Base-by-base conservation (phyloP, 495 filamentous ascomycete genomes). In the Oleoguttula mirabilis region DNA sequence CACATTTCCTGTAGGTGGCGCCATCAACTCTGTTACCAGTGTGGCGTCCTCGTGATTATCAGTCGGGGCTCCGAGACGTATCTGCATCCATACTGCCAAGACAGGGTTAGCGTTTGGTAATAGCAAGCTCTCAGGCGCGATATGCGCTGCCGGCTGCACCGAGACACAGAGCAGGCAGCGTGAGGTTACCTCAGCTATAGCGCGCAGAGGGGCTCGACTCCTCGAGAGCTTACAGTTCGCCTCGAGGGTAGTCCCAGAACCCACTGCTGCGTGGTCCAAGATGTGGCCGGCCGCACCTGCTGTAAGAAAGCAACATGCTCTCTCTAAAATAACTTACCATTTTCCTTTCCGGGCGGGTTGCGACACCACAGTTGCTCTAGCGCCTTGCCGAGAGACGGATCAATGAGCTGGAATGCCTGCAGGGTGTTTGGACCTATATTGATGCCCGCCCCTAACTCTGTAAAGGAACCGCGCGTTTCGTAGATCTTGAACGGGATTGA, bases 291-390 rank as follows among this genome's bases (percentile, higher is more conserved):
- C n/a, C n/a, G n/a, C n/a, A n/a, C n/a, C n/a, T n/a, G n/a, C n/a
- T n/a, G n/a, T n/a, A n/a, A n/a, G n/a, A n/a, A n/a, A n/a, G n/a
- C n/a, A n/a, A n/a, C n/a, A n/a, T n/a, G n/a, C n/a, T n/a, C n/a
- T n/a, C n/a, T n/a, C n/a, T n/a, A n/a, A n/a, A n/a, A n/a, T n/a
- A n/a, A n/a, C n/a, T n/a, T n/a, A n/a, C n/a, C 31, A n/a, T 47
- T 10, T 40, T 65, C 59, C n/a, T 56, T 55, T 0, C 51, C 37
- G 39, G 56, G 61, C 10, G 57, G 50, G 38, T 71, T 68, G n/a
- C 55, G 52, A 1, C 66, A 68, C 46, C 47, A 51, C 21, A 51
- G 36, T 21, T 42, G 36, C 16, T 39, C 32, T 40, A 55, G 47
- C n/a, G 43, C 48, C 14, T 56, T 33, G 16, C 25, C 49, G n/a